Percentiles rank a stretch among this genome's conserved stretches.
Evolutionary conservation across 805 yeast genomes (phyloP).

Genomic region (Ogataea trehaloabstinens): DNA sequence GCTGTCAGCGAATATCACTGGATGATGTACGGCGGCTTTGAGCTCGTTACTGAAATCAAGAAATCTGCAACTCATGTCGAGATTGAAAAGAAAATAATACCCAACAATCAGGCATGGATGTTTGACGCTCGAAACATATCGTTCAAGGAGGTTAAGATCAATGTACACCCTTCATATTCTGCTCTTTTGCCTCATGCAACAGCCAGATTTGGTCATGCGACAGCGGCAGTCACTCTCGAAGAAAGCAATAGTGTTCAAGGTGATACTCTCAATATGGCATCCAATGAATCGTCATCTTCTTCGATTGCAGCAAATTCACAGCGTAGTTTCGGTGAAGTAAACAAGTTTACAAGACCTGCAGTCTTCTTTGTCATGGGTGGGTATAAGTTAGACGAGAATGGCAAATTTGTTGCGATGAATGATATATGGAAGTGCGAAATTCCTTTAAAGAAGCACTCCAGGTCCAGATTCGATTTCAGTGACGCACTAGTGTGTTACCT

Average conservation of each 20-base stretch:
- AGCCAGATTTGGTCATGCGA: conserved; percentile 33
- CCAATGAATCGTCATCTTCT: conserved; percentile 4
- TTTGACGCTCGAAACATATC: conserved; percentile 49
- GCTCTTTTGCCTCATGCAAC: conserved; percentile 26
- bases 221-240: conserved; percentile 26
- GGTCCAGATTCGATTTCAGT: conserved; percentile 30
- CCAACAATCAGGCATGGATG: conserved; percentile 55
- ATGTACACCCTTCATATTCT: conserved; percentile 30
- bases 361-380: conserved; percentile 49
- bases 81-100: conserved; percentile 26
- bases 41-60: conserved; percentile 36
- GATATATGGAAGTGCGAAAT: conserved; percentile 35
- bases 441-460: conserved; percentile 27
- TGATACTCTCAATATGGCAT: conserved; percentile 3
- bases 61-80: conserved; percentile 38
- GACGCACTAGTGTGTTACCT: conserved; percentile 31
- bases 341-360: conserved; percentile 27
- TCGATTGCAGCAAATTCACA: neutral
- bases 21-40: conserved; percentile 71
- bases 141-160: conserved; percentile 45
- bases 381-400: conserved; percentile 35
- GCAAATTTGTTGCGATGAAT: conserved; percentile 31
- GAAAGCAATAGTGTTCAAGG: conserved; percentile 23
- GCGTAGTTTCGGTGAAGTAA: conserved; percentile 2
- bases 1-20: conserved; percentile 55